Evolutionary conservation across 106 monocot species (phyloP).

Genomic region (Gastrodia elata): DNA sequence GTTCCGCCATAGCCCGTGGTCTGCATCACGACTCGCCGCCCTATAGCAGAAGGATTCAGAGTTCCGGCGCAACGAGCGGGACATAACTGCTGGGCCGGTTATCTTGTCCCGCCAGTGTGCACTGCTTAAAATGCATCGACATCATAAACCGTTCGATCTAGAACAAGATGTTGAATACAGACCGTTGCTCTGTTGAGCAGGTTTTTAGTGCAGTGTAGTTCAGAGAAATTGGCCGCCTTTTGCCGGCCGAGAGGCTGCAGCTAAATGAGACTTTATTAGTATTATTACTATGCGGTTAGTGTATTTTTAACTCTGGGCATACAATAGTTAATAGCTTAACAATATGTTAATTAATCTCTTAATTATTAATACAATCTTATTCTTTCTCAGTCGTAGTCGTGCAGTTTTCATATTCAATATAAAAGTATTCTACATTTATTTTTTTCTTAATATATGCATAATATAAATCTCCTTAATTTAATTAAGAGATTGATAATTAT

Average conservation of each 20-base stretch:
- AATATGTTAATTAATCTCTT: too few species aligned
- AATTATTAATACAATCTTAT: too few species aligned
- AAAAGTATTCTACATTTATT: too few species aligned
- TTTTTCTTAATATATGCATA: too few species aligned
- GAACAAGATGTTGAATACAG: not conserved
- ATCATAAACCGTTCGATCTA: not conserved
- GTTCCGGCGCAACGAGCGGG: not conserved
- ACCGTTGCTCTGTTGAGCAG: not conserved
- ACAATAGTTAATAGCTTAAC: too few species aligned
- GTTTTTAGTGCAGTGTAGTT: not conserved
- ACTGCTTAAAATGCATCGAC: not conserved
- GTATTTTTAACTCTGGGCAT: too few species aligned
- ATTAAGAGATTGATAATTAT: too few species aligned
- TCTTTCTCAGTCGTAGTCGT: too few species aligned
- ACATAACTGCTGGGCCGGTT: not conserved
- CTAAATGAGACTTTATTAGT: too few species aligned
- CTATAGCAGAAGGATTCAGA: not conserved
- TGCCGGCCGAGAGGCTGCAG: not conserved
- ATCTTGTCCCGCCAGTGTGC: not conserved
- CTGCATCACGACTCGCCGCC: constrained; percentile 23
- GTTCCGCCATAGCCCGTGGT: constrained; percentile 9
- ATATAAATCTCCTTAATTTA: too few species aligned
- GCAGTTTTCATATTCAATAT: too few species aligned
- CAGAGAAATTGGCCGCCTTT: not conserved
- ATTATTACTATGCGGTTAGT: too few species aligned